Conservation (phyloP, 768 basidiomycete species). For the Mycena sanguinolenta region DNA sequence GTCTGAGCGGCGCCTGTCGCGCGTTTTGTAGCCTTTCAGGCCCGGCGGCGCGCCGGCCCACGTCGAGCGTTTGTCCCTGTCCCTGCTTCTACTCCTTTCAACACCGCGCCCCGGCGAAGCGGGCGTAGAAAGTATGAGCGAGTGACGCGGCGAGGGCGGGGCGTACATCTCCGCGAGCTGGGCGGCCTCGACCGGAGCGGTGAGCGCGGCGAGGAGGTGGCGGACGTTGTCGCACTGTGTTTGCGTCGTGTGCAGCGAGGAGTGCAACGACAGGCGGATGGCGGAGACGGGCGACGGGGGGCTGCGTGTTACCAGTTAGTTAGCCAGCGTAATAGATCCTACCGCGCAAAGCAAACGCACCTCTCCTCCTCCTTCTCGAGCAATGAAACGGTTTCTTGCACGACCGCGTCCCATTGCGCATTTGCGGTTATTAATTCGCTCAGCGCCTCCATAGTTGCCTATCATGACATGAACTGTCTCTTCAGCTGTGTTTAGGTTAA, state of each 20-base stretch:
- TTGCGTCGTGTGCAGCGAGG: conserved; percentile 81
- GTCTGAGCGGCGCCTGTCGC: conserved; percentile 70
- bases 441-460: conserved; percentile 67
- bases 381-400: conserved; percentile 75
- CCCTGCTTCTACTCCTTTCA: conserved; percentile 40
- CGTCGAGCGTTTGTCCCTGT: conserved; percentile 68
- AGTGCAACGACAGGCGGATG: conserved; percentile 80
- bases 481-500: conserved; percentile 10
- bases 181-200: conserved; percentile 76
- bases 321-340: conserved; percentile 25
- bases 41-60: conserved; percentile 80
- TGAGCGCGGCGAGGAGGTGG: conserved; percentile 81
- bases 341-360: conserved; percentile 51
- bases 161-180: conserved; percentile 92
- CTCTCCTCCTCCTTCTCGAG: conserved; percentile 80
- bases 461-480: conserved; percentile 39
- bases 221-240: conserved; percentile 88
- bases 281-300: conserved; percentile 64
- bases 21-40: conserved; percentile 55
- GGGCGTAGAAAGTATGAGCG: conserved; percentile 38
- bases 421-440: conserved; percentile 78
- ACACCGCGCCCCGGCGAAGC: conserved; percentile 40
- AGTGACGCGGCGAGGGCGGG: conserved; percentile 63
- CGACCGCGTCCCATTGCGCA: conserved; percentile 78
- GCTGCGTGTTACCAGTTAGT: conserved; percentile 46